Conservation (phyloP, 768 basidiomycete genomes). For the Coprinopsis marcescibilis region DNA sequence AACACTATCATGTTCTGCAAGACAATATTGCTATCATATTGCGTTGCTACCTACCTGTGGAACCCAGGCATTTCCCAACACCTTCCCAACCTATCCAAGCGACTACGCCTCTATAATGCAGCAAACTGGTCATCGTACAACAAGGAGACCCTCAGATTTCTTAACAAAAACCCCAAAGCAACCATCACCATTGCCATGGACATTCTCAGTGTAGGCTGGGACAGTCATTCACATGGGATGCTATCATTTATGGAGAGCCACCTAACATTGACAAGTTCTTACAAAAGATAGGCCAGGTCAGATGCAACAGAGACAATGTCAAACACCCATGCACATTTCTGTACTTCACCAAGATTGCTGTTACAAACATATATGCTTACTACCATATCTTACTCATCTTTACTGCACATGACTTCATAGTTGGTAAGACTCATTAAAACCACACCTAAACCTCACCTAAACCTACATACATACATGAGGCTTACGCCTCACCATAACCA, state of each 20-base stretch:
- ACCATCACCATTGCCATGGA: constrained; percentile 15
- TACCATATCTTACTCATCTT: too few species aligned
- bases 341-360: neutral
- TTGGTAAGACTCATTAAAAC: too few species aligned
- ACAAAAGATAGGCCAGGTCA: constrained; percentile 14
- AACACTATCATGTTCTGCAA: constrained; percentile 24
- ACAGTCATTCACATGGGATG: constrained; percentile 11
- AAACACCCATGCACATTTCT: neutral
- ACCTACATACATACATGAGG: too few species aligned
- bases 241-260: constrained; percentile 14
- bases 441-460: too few species aligned
- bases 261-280: constrained; percentile 13
- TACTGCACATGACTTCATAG: too few species aligned
- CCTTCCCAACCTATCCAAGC: neutral
- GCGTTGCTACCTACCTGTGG: constrained; percentile 19
- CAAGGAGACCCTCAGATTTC: constrained; percentile 6
- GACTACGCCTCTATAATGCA: constrained; percentile 13
- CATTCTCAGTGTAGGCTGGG: constrained; percentile 16
- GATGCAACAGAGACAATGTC: neutral
- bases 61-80: neutral
- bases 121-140: constrained; percentile 12
- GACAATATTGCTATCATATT: constrained; percentile 20
- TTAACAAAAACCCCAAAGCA: constrained; percentile 9
- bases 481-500: too few species aligned
- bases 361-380: too few species aligned